Base-by-base conservation (phyloP, 768 basidiomycete genomes). In the Russula lepida region DNA sequence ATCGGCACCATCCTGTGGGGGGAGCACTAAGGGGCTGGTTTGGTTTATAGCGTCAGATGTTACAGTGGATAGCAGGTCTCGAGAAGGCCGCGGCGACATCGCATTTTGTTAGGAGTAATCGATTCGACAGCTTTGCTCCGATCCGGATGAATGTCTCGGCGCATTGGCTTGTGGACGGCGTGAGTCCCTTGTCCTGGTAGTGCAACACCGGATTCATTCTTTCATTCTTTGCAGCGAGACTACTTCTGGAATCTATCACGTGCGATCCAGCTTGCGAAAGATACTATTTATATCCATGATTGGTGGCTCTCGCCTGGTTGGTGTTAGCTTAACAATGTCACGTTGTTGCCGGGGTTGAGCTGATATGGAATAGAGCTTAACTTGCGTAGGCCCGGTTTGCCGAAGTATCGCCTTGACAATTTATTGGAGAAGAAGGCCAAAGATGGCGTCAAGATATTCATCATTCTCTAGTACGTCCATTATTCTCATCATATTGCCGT, bases 101-200 rank as follows among this genome's bases (percentile, higher is more conserved):
- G n/a, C 83, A 85, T 59, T 98, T 89, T 75, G 82, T 83, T 6
- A 81, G 85, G 17, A 77, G 77, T 37, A 93, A 98, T 71, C 77
- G 95, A n/a, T 98, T 97, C 71, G 89, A 85, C 62, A 94, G 91
- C 61, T 99, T 95, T 73, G 87, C 95, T 5, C 95, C 95, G 1
- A 88, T 98, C 56, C 81, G 95, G 33, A 73, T 89, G 67, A 95
- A 98, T 68, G 95, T 95, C 5, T 88, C 94, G 27, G 90, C 95
- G 5, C 95, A 98, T 68, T 99, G 95, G 95, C 84, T 99, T 2
- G 94, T 98, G 19, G 95, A 99, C 72, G 95, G 95, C 19, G 92
- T 95, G 64, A 70, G 89, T 78, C 9, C 62, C 4, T 47, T 48
- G 13, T 37, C 33, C 21, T 25, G 39, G 12, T n/a, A 28, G 41